These are phyloP conservation scores for Primulina tabacum DNA, from an alignment of 257 asterid genomes.

Conservation along the genomic window DNA sequence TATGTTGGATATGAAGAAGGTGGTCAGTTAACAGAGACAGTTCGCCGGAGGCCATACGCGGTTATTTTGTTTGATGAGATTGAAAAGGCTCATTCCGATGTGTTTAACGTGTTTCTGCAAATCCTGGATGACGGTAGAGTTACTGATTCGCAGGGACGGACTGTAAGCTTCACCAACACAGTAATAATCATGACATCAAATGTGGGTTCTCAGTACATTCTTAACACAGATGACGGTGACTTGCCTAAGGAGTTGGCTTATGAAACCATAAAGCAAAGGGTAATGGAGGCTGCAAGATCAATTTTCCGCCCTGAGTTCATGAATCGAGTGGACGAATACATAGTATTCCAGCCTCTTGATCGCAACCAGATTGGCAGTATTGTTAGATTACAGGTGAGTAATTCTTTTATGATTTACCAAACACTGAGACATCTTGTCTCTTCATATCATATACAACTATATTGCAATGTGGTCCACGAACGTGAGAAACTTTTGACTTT, in stretches of 20 bases:
- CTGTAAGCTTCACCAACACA: constrained; percentile 82
- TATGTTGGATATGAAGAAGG: constrained; percentile 97
- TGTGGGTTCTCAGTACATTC: constrained; percentile 84
- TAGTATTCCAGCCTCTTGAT: constrained; percentile 77
- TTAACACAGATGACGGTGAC: constrained; percentile 54
- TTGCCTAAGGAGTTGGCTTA: constrained; percentile 59
- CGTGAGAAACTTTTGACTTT: background rate
- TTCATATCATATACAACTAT: constrained; percentile 64
- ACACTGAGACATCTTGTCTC: background rate
- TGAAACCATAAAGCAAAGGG: constrained; percentile 65
- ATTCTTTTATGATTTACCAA: background rate
- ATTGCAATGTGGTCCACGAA: constrained; percentile 54
- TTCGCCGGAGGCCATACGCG: constrained; percentile 87
- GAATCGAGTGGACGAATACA: constrained; percentile 94
- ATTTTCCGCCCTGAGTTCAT: constrained; percentile 91
- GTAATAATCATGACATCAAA: constrained; percentile 94
- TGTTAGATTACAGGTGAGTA: constrained; percentile 31
- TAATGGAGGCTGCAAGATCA: constrained; percentile 83
- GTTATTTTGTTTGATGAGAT: constrained; percentile 89
- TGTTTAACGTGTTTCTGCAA: constrained; percentile 88
- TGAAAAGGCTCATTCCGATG: constrained; percentile 91
- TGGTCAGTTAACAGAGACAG: constrained; percentile 80
- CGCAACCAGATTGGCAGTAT: background rate
- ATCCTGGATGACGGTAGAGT: constrained; percentile 94
- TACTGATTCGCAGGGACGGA: constrained; percentile 92